Evolutionary conservation across 345 rosid species (phyloP).

Genomic region (Firmiana major): DNA sequence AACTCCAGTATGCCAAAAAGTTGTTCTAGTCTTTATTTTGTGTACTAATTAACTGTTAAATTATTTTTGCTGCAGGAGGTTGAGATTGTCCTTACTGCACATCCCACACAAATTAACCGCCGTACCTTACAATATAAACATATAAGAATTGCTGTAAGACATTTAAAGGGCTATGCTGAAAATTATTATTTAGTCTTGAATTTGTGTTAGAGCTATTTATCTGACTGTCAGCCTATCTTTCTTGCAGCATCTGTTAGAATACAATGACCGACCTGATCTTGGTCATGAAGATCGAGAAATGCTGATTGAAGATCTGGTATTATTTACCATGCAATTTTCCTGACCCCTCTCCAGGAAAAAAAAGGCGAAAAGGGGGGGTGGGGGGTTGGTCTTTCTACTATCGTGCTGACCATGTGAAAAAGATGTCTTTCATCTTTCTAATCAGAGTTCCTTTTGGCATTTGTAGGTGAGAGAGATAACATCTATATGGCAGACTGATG

Average conservation of each 20-base stretch:
- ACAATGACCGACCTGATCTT: conserved; percentile 82
- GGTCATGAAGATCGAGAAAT: conserved; percentile 88
- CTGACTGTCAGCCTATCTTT: conserved; percentile 13
- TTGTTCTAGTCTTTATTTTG: background rate
- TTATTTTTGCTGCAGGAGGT: conserved; percentile 58
- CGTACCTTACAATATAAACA: conserved; percentile 96
- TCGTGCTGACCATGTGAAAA: background rate
- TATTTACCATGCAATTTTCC: conserved; percentile 5
- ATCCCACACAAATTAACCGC: conserved; percentile 95
- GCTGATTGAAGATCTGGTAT: conserved; percentile 94
- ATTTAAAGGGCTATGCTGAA: conserved; percentile 36
- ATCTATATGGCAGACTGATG: conserved; percentile 94
- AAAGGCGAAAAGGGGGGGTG: background rate
- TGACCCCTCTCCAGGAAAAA: background rate
- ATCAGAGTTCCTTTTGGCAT: conserved; percentile 15
- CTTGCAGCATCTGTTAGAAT: conserved; percentile 85
- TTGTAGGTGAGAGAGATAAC: conserved; percentile 84
- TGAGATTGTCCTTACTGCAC: conserved; percentile 97
- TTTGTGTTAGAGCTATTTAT: conserved; percentile 4
- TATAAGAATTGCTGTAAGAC: conserved; percentile 83
- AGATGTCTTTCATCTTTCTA: background rate
- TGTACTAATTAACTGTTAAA: conserved; percentile 6
- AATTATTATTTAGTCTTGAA: conserved; percentile 25
- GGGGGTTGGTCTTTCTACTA: background rate
- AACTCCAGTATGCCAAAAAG: background rate